A percentile compares a stretch with the other conserved stretches of the same genome.
Conservation (phyloP, 805 yeast species). For the Saturnispora saitoi region DNA sequence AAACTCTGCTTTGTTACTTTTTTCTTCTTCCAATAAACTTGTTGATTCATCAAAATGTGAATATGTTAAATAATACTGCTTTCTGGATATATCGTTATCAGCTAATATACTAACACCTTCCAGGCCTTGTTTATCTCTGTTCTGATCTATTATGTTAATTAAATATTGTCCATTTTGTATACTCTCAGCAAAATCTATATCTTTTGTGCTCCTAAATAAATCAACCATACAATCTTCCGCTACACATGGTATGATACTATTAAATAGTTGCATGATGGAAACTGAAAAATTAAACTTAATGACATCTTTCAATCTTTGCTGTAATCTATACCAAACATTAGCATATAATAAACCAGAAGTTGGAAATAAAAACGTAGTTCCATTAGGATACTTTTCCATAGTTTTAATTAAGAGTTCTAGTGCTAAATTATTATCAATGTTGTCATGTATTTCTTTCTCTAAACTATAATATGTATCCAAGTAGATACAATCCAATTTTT, state of each 20-base stretch:
- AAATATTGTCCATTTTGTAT: background rate
- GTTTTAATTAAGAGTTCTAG: slow-evolving; percentile 8
- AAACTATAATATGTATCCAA: slow-evolving; percentile 19
- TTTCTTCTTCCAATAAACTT: background rate
- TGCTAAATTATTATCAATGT: slow-evolving; percentile 12
- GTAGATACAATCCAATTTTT: slow-evolving; percentile 11
- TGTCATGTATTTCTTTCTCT: slow-evolving; percentile 10
- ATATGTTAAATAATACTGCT: background rate
- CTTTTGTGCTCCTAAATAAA: background rate
- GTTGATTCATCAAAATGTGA: background rate
- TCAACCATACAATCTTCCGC: slow-evolving; percentile 1
- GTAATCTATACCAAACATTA: slow-evolving; percentile 16
- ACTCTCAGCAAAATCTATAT: background rate
- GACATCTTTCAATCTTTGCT: background rate
- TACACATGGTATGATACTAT: background rate
- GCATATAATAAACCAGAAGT: slow-evolving; percentile 16
- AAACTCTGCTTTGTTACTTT: background rate
- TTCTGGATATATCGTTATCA: background rate
- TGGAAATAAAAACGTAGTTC: slow-evolving; percentile 12
- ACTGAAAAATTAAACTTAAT: slow-evolving; percentile 1
- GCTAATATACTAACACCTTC: background rate
- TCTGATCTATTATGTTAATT: background rate
- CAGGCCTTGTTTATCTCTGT: background rate
- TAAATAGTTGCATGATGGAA: background rate
- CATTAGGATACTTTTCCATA: slow-evolving; percentile 13